A percentile compares a stretch with the other conserved stretches of the same genome.
Conservation (phyloP, 176 grass and related monocot species). For the Typha latifolia region DNA sequence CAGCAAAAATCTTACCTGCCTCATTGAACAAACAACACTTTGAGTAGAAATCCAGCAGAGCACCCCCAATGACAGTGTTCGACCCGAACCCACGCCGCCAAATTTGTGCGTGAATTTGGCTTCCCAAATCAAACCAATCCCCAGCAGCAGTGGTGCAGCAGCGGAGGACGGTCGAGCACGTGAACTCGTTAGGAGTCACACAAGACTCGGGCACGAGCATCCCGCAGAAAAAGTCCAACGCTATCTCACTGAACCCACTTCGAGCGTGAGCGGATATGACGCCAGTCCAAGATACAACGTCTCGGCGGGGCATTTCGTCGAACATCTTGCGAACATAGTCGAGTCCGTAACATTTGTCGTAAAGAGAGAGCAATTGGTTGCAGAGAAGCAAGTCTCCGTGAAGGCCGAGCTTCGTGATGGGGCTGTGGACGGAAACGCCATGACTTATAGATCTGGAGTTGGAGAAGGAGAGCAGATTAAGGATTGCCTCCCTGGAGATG, state of each 20-base stretch:
- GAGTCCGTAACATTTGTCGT: constrained; percentile 3
- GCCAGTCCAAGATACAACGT: constrained; percentile 28
- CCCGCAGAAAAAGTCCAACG: constrained; percentile 11
- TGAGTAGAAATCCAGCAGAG: constrained; percentile 47
- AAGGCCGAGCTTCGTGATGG: constrained; percentile 16
- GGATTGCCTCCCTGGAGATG: constrained; percentile 1
- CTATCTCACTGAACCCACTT: constrained; percentile 3
- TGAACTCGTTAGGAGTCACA: constrained; percentile 36
- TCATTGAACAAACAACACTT: constrained; percentile 1
- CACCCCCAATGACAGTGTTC: constrained; percentile 47
- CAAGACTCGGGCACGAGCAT: constrained; percentile 10
- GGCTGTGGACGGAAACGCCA: constrained; percentile 5
- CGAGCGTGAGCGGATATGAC: constrained; percentile 18
- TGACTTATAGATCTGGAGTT: not conserved
- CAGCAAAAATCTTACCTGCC: constrained; percentile 42
- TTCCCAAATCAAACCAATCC: constrained; percentile 17
- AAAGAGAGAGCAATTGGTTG: constrained; percentile 21
- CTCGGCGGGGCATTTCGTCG: constrained; percentile 24
- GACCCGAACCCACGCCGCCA: constrained; percentile 36
- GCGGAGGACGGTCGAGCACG: constrained; percentile 49
- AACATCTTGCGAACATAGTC: constrained; percentile 24
- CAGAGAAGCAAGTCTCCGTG: constrained; percentile 4
- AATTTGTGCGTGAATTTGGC: constrained; percentile 53
- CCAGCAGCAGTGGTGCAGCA: constrained; percentile 23
- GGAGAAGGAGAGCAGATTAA: not conserved